These are phyloP conservation scores for Saksenaea vasiformis DNA, from an alignment of 371 early-diverging fungal species.

Conservation along the genomic window DNA sequence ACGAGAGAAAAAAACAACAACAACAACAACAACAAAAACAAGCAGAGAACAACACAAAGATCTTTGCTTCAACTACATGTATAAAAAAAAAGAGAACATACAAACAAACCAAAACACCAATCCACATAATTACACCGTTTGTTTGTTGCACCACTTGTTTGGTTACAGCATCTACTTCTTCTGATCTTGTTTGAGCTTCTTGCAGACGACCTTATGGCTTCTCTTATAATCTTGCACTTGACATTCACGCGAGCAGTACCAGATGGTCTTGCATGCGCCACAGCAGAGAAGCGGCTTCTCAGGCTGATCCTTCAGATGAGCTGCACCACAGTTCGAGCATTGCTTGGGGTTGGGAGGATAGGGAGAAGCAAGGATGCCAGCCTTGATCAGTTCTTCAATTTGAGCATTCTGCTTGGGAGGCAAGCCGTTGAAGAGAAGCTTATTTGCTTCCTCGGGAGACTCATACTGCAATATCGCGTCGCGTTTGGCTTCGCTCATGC, in stretches of 20 bases:
- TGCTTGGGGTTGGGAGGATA: conserved; percentile 44
- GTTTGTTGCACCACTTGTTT: too few species aligned
- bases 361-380: conserved; percentile 41
- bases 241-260: conserved; percentile 67
- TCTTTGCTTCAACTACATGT: not conserved
- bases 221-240: conserved; percentile 59
- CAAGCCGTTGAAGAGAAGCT: conserved; percentile 33
- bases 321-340: conserved; percentile 60
- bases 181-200: conserved; percentile 13
- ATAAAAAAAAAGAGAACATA: too few species aligned
- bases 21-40: not conserved
- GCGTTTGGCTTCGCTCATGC: conserved; percentile 62
- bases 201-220: conserved; percentile 56
- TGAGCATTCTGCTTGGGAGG: conserved; percentile 37
- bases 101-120: not conserved
- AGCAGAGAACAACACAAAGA: not conserved
- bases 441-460: conserved; percentile 35
- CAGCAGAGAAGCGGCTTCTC: conserved; percentile 59
- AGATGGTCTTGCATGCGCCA: conserved; percentile 62
- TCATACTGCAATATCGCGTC: conserved; percentile 54
- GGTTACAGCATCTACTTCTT: not conserved
- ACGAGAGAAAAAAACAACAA: not conserved
- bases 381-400: conserved; percentile 47
- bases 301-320: conserved; percentile 49
- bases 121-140: too few species aligned